Evolutionary conservation across 1,284 basidiomycete genomes (phyloP), one percentile per base, ranked within the genome.

Genomic region (Ceratobasidium sp.): DNA sequence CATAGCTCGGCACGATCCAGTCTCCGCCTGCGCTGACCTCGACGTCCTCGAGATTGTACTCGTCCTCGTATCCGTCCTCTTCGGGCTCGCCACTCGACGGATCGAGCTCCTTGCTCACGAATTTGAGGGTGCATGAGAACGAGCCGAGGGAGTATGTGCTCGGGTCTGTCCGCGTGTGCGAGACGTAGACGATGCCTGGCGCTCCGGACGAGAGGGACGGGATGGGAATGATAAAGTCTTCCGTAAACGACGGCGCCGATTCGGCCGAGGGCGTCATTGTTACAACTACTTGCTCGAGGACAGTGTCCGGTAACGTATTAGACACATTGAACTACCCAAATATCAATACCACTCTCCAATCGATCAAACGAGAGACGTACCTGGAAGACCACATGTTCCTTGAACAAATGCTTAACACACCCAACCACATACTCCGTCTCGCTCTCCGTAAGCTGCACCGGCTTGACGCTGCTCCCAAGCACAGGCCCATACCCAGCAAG

Each of bases 371-470:
- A 64, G 15, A 54, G 26, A 82, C 87, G 76, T 82, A 94, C 94
- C 89, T 96, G 96, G 90, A 98, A 97, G 53, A 99, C 97, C 78
- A 99, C 84, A 83, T 99, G 95, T 78, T 96, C 94, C 83, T 92
- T 92, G 90, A 96, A 99, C 75, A 99, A 90, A 84, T 99, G 98
- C 87, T 99, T 99, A 85, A 98, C 94, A 79, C 94, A 96, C 17
- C 93, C 91, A 75, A 99, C 97, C 81, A 98, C 96, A 83, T 99
- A 99, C 85, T 99, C 98, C 7, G 97, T 99, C 85, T 99, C 98
- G 82, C 90, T 92, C 86, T 99, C 98, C 37, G 98, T 99, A 77
- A 99, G 91, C 81, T 93, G 93, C 39, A 89, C 86, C 7, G 93
- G 92, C 82, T 92, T 95, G 65, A 88, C 80, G 77, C 92, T 94